A percentile compares a stretch with the other conserved stretches of the same genome.
Evolutionary conservation across 768 basidiomycete genomes (phyloP).

Genomic region (Auricularia auricula-judae): DNA sequence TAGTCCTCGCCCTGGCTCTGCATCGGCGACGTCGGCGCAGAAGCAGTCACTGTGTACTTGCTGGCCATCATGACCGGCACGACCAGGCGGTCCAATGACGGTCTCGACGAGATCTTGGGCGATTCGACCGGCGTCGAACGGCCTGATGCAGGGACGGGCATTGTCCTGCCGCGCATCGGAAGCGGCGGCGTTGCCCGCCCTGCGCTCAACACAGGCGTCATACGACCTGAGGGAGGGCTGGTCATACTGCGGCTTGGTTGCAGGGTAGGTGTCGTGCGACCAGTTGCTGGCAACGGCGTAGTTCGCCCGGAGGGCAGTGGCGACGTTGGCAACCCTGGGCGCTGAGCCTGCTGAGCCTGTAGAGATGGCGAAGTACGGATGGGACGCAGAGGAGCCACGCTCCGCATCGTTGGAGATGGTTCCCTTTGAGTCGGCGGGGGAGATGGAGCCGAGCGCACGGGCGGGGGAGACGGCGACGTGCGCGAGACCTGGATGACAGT

Average conservation of each 20-base stretch:
- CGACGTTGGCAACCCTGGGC: neutral
- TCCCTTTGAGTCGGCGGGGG: too few species aligned
- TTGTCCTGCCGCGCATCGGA: neutral
- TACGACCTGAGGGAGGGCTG: neutral
- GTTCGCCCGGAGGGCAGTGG: neutral
- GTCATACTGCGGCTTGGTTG: neutral
- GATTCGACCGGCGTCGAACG: neutral
- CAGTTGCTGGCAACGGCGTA: neutral
- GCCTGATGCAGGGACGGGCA: neutral
- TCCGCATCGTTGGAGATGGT: too few species aligned
- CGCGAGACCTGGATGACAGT: neutral
- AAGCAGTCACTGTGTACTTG: neutral
- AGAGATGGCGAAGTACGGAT: too few species aligned
- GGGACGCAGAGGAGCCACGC: too few species aligned
- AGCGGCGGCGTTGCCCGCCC: neutral
- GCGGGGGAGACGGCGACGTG: neutral
- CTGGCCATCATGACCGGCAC: too few species aligned
- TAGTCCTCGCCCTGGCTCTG: neutral
- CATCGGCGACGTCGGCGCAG: neutral
- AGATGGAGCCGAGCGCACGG: neutral
- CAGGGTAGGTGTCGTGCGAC: neutral
- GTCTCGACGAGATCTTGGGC: neutral
- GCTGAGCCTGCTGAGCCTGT: neutral
- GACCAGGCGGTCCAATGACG: too few species aligned
- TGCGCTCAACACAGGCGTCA: too few species aligned